These are phyloP conservation scores for Dalbergia cultrata DNA, from an alignment of 306 rosid genomes.

Conservation along the genomic window DNA sequence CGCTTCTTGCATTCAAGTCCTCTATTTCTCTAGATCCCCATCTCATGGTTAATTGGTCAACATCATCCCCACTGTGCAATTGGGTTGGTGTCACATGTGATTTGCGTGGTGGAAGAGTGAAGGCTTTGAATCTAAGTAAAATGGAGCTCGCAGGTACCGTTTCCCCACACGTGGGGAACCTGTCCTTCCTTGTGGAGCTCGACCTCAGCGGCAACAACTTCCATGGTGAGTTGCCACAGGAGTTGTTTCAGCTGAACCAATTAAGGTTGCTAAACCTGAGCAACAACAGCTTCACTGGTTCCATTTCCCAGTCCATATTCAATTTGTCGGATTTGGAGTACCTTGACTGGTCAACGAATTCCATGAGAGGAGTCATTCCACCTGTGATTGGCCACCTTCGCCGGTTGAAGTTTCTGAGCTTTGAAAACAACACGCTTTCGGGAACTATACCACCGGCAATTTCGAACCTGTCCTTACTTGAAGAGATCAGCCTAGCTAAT, in stretches of 20 bases:
- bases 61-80: background rate
- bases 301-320: background rate
- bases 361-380: background rate
- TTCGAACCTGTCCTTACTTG: slow-evolving; percentile 20
- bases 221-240: background rate
- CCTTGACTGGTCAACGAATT: background rate
- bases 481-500: background rate
- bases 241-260: background rate
- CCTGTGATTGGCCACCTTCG: background rate
- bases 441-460: slow-evolving; percentile 12
- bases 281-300: background rate
- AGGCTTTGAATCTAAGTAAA: background rate
- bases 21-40: background rate
- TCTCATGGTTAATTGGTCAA: background rate
- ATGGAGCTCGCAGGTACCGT: background rate
- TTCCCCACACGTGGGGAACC: background rate
- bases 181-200: slow-evolving; percentile 17
- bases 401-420: background rate
- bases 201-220: background rate
- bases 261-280: background rate
- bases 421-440: background rate
- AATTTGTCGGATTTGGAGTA: background rate
- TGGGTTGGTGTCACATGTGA: slow-evolving; percentile 34
- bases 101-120: background rate
- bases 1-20: background rate